Evolutionary conservation across 2,329 filamentous ascomycete genomes (phyloP).

Genomic region (Scleromitrula shiraiana): DNA sequence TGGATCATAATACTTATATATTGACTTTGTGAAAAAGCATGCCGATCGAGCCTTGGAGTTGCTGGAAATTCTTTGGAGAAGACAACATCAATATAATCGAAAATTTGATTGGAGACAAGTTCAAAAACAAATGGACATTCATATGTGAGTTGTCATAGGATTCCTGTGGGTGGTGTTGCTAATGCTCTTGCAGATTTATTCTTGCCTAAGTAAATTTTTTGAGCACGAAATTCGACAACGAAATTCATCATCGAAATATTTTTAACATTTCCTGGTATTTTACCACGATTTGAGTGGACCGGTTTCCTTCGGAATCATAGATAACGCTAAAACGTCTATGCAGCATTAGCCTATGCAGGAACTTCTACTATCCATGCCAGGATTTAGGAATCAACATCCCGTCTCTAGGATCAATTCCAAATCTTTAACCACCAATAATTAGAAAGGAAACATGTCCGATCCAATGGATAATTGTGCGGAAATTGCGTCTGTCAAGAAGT

Average conservation of each 20-base stretch:
- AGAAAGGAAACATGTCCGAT: neutral
- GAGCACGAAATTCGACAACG: neutral
- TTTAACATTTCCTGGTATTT: neutral
- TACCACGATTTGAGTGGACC: neutral
- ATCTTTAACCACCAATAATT: neutral
- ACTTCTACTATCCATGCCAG: too few species aligned
- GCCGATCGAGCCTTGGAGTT: conserved; percentile 25
- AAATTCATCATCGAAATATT: neutral
- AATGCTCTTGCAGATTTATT: conserved; percentile 6
- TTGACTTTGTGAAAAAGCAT: conserved; percentile 17
- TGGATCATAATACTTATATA: conserved; percentile 2
- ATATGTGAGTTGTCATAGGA: conserved; percentile 18
- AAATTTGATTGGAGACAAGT: conserved; percentile 28
- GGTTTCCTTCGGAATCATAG: neutral
- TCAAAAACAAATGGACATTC: conserved; percentile 27
- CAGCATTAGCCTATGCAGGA: neutral
- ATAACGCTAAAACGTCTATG: too few species aligned
- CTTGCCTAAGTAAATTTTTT: neutral
- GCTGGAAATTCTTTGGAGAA: conserved; percentile 26
- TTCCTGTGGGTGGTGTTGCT: neutral
- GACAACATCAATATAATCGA: conserved; percentile 24
- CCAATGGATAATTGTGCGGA: neutral
- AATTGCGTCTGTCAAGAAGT: neutral
- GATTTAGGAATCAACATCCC: too few species aligned
- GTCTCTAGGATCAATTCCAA: neutral